Evolutionary conservation across 1,139 yeast genomes (phyloP).

Genomic region (Yamadazyma oceani): DNA sequence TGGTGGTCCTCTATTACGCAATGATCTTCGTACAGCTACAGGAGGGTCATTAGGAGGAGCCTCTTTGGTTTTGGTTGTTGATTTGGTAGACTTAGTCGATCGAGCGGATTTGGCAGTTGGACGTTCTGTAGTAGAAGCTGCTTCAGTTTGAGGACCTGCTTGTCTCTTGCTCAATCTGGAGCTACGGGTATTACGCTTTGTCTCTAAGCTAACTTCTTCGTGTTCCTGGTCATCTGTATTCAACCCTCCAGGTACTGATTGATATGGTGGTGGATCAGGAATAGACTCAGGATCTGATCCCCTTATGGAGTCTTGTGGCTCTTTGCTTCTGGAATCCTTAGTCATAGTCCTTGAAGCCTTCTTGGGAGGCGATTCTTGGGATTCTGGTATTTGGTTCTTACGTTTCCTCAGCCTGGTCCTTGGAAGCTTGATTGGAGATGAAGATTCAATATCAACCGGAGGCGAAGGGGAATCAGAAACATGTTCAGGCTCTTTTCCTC

Average conservation of each 20-base stretch:
- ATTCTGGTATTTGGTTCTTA: conserved; percentile 1
- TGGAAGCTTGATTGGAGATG: conserved; percentile 1
- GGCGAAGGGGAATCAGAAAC: no score
- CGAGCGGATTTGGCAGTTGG: not conserved
- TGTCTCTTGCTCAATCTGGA: no score
- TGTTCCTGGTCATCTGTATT: no score
- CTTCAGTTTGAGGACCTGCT: no score
- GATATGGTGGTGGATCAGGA: no score
- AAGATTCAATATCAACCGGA: no score
- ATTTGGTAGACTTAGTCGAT: not conserved
- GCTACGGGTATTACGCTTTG: not conserved
- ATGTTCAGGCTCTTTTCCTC: no score
- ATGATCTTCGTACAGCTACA: conserved; percentile 1
- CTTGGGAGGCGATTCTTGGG: not conserved
- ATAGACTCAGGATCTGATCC: no score
- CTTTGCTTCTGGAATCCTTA: no score
- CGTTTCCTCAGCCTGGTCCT: not conserved
- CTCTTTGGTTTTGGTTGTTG: not conserved
- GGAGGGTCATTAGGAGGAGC: not conserved
- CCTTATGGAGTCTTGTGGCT: no score
- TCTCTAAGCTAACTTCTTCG: no score
- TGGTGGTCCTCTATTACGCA: conserved; percentile 1
- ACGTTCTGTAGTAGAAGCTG: not conserved
- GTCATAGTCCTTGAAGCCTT: not conserved
- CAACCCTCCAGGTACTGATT: no score